A percentile compares a stretch with the other conserved stretches of the same genome.
phyloP scores from a whole-genome alignment of 805 yeast genomes.

The Maudiozyma turicensis region DNA sequence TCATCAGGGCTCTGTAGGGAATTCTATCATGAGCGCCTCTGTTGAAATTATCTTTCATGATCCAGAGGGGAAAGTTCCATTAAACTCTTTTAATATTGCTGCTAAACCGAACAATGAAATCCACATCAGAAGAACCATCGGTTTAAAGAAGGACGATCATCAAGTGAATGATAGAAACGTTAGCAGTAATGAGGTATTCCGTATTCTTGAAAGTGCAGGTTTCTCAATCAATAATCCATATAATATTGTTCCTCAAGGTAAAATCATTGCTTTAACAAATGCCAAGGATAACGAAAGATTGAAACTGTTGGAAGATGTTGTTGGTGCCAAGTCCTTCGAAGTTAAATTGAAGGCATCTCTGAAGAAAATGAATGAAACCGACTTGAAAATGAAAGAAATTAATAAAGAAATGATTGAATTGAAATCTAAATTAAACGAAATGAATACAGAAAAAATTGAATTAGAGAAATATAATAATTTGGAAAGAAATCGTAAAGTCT shows the following conservation, averaged over 20 bases:
- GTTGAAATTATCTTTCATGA: slow-evolving; percentile 88
- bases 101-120: slow-evolving; percentile 46
- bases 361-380: slow-evolving; percentile 69
- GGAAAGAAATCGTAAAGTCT: slow-evolving; percentile 57
- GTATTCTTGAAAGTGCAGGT: slow-evolving; percentile 82
- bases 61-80: slow-evolving; percentile 62
- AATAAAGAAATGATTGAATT: slow-evolving; percentile 64
- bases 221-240: slow-evolving; percentile 85
- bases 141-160: slow-evolving; percentile 87
- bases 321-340: slow-evolving; percentile 91
- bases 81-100: slow-evolving; percentile 31
- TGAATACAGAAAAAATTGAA: slow-evolving; percentile 72
- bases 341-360: slow-evolving; percentile 65
- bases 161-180: slow-evolving; percentile 73
- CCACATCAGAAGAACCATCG: slow-evolving; percentile 76
- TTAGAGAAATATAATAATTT: slow-evolving; percentile 57
- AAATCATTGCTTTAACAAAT: slow-evolving; percentile 78
- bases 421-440: slow-evolving; percentile 62
- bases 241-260: slow-evolving; percentile 95
- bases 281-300: slow-evolving; percentile 81
- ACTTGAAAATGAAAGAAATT: slow-evolving; percentile 58
- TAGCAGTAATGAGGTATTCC: slow-evolving; percentile 70
- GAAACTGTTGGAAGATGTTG: slow-evolving; percentile 74
- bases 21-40: slow-evolving; percentile 82
- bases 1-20: slow-evolving; percentile 76